Base-by-base conservation (phyloP, 2,329 filamentous ascomycete species). In the Cryphonectria radicalis region DNA sequence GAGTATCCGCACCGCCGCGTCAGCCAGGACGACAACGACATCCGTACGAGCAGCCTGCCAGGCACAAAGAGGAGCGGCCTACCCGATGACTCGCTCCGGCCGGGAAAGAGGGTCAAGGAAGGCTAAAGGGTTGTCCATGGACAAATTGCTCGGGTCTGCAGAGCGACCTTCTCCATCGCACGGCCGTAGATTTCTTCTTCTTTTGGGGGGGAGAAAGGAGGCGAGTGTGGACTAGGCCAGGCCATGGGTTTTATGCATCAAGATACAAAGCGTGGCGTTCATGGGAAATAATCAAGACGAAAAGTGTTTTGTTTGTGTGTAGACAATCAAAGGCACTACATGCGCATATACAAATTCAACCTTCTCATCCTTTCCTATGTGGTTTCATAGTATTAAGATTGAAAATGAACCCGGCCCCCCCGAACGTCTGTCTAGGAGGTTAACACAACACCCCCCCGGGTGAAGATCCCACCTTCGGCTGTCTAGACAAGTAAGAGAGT, bases 11-110 rank as follows among this genome's bases (percentile, higher is more conserved):
- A 94, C 77, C 88, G 96, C 10, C 89, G 95, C 65, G 95, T 99
- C 57, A 97, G 92, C 76, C 92, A 97, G 77, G 96, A 99, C 77
- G 94, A 98, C 79, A 97, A 97, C 76, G 96, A 98, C 80, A 98
- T 98, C 70, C 87, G 93, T n/a, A 95, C 93, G 0, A 91, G 91
- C 60, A 97, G 94, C 80, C 81, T 98, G 50, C 94, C 95, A 0
- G 96, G 95, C 0, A 97, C 95, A 0, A 98, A 98, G 83, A 86
- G 95, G 72, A 95, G 92, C 74, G 95, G 93, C 0, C 78, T 97
- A 57, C 92, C 92, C 0, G 95, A 98, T 77, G 95, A 98, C 67
- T 84, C 84, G 25, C 78, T 97, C n/a, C 66, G 90, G 50, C 88
- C 89, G 0, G 82, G 82, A 4, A 92, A 92, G 82, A 83, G 90